Conservation (phyloP, 495 filamentous ascomycete species). For the Penicillium waksmanii region DNA sequence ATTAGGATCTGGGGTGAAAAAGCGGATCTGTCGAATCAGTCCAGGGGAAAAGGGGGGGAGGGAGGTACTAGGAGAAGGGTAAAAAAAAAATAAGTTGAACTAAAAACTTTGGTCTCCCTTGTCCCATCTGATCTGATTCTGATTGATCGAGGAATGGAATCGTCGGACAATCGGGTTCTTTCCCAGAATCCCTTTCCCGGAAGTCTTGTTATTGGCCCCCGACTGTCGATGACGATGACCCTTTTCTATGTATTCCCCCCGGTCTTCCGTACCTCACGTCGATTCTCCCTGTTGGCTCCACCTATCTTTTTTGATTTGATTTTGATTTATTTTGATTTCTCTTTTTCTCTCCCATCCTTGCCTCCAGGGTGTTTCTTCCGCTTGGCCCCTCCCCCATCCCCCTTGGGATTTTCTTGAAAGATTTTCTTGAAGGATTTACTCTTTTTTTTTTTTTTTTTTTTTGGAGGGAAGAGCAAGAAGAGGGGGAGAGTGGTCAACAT, state of each 20-base stretch:
- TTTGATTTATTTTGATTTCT: background rate
- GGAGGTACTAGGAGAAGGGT: background rate
- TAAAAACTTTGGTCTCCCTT: conserved; percentile 7
- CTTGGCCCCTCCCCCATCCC: conserved; percentile 17
- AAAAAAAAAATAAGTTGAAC: background rate
- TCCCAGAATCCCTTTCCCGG: conserved; percentile 19
- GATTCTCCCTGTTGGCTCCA: conserved; percentile 35
- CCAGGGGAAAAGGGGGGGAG: conserved; percentile 3
- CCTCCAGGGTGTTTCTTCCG: conserved; percentile 29
- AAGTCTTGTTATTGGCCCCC: conserved; percentile 17
- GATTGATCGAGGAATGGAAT: conserved; percentile 19
- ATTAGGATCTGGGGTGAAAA: conserved; percentile 18
- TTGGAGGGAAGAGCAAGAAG: no score
- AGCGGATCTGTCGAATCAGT: conserved; percentile 22
- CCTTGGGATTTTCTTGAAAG: conserved; percentile 12
- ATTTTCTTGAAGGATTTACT: conserved; percentile 5
- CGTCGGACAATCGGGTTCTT: conserved; percentile 23
- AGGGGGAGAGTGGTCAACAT: no score
- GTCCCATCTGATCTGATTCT: conserved; percentile 25
- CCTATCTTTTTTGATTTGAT: conserved; percentile 8
- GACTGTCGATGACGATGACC: conserved; percentile 16
- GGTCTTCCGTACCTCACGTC: conserved; percentile 10
- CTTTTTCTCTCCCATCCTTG: conserved; percentile 26
- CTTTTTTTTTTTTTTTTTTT: conserved; percentile 20
- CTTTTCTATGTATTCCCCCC: background rate